Conservation (phyloP, 306 rosid genomes). For the Fragaria nilgerrensis region DNA sequence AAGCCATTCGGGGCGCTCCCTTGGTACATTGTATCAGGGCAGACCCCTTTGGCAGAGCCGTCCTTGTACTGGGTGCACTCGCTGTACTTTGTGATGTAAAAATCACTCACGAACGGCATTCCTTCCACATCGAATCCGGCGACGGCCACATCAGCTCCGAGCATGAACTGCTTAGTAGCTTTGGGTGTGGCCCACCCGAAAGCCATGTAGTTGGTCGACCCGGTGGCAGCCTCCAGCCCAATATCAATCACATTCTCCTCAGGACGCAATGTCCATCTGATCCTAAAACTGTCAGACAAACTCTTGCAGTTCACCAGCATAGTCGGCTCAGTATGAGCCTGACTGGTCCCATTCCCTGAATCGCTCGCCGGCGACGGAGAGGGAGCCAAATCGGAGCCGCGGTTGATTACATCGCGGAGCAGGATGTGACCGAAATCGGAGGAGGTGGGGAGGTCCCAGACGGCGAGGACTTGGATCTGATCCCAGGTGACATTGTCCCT, state of each 20-base stretch:
- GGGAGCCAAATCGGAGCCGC: slow-evolving; percentile 30
- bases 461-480: slow-evolving; percentile 68
- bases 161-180: slow-evolving; percentile 52
- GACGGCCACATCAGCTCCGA: slow-evolving; percentile 76
- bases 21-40: slow-evolving; percentile 71
- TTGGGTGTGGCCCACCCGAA: slow-evolving; percentile 82
- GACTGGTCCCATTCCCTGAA: slow-evolving; percentile 7
- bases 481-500: slow-evolving; percentile 58
- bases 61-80: slow-evolving; percentile 53
- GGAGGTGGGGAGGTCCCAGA: slow-evolving; percentile 76
- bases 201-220: slow-evolving; percentile 68
- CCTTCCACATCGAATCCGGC: slow-evolving; percentile 73
- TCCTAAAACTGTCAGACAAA: slow-evolving; percentile 47
- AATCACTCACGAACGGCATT: slow-evolving; percentile 71
- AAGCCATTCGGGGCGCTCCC: slow-evolving; percentile 34
- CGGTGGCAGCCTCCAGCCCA: slow-evolving; percentile 79
- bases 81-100: slow-evolving; percentile 61
- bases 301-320: slow-evolving; percentile 74
- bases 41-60: slow-evolving; percentile 64
- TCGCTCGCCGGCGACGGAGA: slow-evolving; percentile 38
- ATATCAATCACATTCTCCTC: slow-evolving; percentile 53
- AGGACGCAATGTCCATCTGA: slow-evolving; percentile 69
- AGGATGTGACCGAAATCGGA: slow-evolving; percentile 69
- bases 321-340: slow-evolving; percentile 44
- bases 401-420: slow-evolving; percentile 18